Base-by-base conservation (phyloP, 305 asterid genomes). In the Ajuga reptans region DNA sequence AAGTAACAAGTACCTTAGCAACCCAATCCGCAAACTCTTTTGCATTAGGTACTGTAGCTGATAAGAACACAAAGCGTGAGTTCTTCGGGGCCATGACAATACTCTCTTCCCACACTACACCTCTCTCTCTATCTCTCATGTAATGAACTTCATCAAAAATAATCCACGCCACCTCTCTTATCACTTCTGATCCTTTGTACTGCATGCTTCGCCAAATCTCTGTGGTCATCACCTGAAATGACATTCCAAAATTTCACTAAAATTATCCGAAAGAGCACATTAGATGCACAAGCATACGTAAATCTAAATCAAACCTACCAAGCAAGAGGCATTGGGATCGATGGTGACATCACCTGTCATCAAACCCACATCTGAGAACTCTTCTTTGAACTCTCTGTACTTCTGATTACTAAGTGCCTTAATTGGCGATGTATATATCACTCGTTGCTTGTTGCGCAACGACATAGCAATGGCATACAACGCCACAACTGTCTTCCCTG, bases 301-400 rank as follows among this genome's bases (percentile, higher is more conserved):
- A 15, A 66, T 31, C 71, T 36, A 54, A 78, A 77, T 54, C 50
- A 68, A 60, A 82, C 89, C 77, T 82, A 92, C 98, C 98, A 92
- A 83, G 87, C 97, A 92, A 81, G 98, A 90, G 59, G 98, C 95
- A 77, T 82, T 84, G 42, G 97, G 96, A 73, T 92, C 95, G 56
- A 92, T 90, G 37, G 98, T 90, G 60, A 90, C 95, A 85, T 92
- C 98, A 66, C 98, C 98, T 34, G 97, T 92, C 98, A 92, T 90
- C 86, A 90, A 80, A 55, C 97, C 98, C 72, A 90, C 98, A 76
- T 92, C 98, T 9, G 98, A 92, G 81, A 88, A 90, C 87, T 92
- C 97, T 75, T 92, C 95, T 71, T 92, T 92, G 80, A 92, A 92
- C 88, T 92, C 98, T 75, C 97, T 85, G 69, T 88, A 92, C 76